These are phyloP conservation scores for Phytopythium aichiense DNA, from an alignment of 352 stramenopile genomes.

Conservation along the genomic window DNA sequence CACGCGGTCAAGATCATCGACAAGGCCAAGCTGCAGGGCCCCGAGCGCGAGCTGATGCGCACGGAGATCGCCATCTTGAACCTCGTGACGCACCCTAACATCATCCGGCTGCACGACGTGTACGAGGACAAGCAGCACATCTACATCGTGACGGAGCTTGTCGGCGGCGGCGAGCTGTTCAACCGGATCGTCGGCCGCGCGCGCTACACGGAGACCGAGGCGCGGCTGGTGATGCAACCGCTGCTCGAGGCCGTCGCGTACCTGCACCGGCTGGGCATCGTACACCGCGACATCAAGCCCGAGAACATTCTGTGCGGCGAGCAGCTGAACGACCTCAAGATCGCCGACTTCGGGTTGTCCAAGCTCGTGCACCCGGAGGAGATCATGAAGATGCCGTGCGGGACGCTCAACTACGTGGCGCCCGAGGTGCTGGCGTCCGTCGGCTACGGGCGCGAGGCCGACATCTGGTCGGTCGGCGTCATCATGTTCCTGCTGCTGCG, in stretches of 20 bases:
- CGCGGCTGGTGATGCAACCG: slow-evolving; percentile 81
- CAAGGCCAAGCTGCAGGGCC: slow-evolving; percentile 83
- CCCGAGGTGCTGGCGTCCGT: slow-evolving; percentile 88
- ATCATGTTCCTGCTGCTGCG: slow-evolving; percentile 92
- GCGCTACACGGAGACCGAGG: slow-evolving; percentile 87
- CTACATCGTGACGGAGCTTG: slow-evolving; percentile 98
- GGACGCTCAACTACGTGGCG: slow-evolving; percentile 93
- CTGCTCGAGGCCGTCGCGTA: slow-evolving; percentile 90
- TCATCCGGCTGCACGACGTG: slow-evolving; percentile 86
- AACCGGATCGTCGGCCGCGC: slow-evolving; percentile 92
- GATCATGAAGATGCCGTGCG: slow-evolving; percentile 92
- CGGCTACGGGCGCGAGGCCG: slow-evolving; percentile 87
- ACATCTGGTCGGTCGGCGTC: slow-evolving; percentile 92
- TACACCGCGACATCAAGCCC: slow-evolving; percentile 88
- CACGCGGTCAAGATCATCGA: slow-evolving; percentile 93
- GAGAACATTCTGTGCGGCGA: slow-evolving; percentile 90
- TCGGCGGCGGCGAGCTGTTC: slow-evolving; percentile 96
- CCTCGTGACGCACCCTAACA: slow-evolving; percentile 88
- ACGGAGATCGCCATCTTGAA: slow-evolving; percentile 94
- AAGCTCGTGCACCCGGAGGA: slow-evolving; percentile 91
- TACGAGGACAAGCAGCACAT: slow-evolving; percentile 93
- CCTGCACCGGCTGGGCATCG: slow-evolving; percentile 86
- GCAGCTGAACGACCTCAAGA: slow-evolving; percentile 83
- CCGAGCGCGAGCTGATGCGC: slow-evolving; percentile 88
- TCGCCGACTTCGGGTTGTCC: slow-evolving; percentile 92